A percentile compares a stretch with the other conserved stretches of the same genome.
Conservation (phyloP, 345 rosid genomes). For the Pugionium dolabratum region DNA sequence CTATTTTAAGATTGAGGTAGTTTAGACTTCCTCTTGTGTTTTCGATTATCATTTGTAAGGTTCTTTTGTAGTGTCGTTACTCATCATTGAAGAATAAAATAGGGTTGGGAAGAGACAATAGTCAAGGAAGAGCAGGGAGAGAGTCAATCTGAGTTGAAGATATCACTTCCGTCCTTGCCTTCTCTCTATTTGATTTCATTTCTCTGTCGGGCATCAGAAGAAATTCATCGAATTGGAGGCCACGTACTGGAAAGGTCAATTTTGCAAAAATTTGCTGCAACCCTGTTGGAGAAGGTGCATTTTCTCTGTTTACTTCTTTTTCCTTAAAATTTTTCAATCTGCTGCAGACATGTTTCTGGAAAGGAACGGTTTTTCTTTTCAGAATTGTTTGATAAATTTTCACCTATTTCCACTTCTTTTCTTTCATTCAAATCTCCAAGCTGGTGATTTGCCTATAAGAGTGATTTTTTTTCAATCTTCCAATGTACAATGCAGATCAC, state of each 20-base stretch:
- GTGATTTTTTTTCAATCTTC: slow-evolving; percentile 13
- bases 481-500: slow-evolving; percentile 58
- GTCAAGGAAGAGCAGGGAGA: slow-evolving; percentile 81
- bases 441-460: slow-evolving; percentile 27
- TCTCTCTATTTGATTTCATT: slow-evolving; percentile 88
- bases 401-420: slow-evolving; percentile 4
- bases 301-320: slow-evolving; percentile 22
- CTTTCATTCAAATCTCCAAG: slow-evolving; percentile 17
- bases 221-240: slow-evolving; percentile 95
- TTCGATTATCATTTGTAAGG: slow-evolving; percentile 12
- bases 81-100: slow-evolving; percentile 42
- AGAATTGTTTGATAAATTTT: background rate
- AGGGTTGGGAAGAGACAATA: slow-evolving; percentile 99
- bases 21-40: slow-evolving; percentile 11
- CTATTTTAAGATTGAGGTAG: slow-evolving; percentile 8
- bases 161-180: slow-evolving; percentile 93
- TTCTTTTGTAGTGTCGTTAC: slow-evolving; percentile 22
- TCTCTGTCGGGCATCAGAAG: slow-evolving; percentile 95
- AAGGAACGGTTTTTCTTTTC: background rate
- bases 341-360: slow-evolving; percentile 12
- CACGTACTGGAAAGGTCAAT: slow-evolving; percentile 90
- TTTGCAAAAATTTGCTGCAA: slow-evolving; percentile 70
- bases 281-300: slow-evolving; percentile 76
- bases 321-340: background rate
- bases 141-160: slow-evolving; percentile 75